Base-by-base conservation (phyloP, 371 early-diverging fungal genomes). In the Quaeritorhiza haematococci region DNA sequence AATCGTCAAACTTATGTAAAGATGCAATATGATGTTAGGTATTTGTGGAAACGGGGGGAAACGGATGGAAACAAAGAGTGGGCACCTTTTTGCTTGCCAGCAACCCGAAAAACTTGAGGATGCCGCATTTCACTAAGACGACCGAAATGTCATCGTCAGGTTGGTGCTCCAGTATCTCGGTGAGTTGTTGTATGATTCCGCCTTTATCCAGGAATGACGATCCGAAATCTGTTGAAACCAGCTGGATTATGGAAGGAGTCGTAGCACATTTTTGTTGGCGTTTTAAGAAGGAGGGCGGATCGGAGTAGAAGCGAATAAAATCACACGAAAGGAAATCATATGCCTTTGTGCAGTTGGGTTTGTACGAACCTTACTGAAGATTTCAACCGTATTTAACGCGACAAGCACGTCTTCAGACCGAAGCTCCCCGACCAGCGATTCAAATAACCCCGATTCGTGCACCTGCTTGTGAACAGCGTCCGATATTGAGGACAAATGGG, bases 41-140 rank as follows among this genome's bases (percentile, higher is more conserved):
- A n/a, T n/a, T n/a, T n/a, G n/a, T n/a, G n/a, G n/a, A n/a, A n/a
- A n/a, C n/a, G n/a, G n/a, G n/a, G n/a, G n/a, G n/a, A n/a, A n/a
- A n/a, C n/a, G n/a, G n/a, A n/a, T n/a, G n/a, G 46, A 26, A 49
- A 8, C 24, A 15, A 52, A 35, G 19, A 35, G 17, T 6, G 28
- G 13, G 21, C 27, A 54, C 55, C 55, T 29, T 5, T 13, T 38
- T 34, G 1, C 19, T 45, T 15, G 51, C 58, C 7, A 58, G 3
- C 24, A 38, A 13, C 10, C 46, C 53, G 33, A 59, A 53, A 33
- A 59, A 59, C 35, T 53, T 53, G 38, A 59, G 46, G 27, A 53
- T 30, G 28, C 47, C 59, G 10, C 53, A 23, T 5, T 8, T 23
- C 8, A 47, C 26, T 3, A 59, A 38, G 0, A 59, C 48, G 13